A percentile compares a stretch with the other conserved stretches of the same genome.
phyloP scores from a whole-genome alignment of 768 basidiomycete species.

The Trametopsis cervina region DNA sequence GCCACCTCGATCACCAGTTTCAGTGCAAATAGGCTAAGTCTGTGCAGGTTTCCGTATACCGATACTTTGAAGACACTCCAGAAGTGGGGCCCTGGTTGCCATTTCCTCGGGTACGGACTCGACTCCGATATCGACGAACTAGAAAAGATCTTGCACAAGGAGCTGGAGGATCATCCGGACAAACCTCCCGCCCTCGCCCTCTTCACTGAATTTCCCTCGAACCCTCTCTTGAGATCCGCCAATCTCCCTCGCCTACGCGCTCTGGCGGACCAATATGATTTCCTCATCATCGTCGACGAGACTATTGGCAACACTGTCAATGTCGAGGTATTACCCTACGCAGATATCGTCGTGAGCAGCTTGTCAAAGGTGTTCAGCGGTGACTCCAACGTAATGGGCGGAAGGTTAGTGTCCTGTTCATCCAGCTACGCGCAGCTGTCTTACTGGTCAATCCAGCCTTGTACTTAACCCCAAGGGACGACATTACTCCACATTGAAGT shows the following conservation, averaged over 20 bases:
- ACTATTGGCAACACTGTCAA: slow-evolving; percentile 94
- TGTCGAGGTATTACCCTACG: slow-evolving; percentile 80
- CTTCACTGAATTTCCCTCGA: slow-evolving; percentile 93
- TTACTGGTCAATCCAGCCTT: slow-evolving; percentile 48
- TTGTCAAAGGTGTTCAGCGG: slow-evolving; percentile 95
- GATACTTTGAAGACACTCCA: slow-evolving; percentile 91
- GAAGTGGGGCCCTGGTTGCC: slow-evolving; percentile 94
- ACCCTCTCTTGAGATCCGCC: slow-evolving; percentile 85
- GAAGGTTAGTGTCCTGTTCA: slow-evolving; percentile 53
- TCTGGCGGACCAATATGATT: slow-evolving; percentile 84
- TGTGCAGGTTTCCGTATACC: slow-evolving; percentile 80
- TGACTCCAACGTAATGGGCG: slow-evolving; percentile 94
- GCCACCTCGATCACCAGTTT: neutral
- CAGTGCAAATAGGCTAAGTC: neutral
- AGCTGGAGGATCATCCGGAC: slow-evolving; percentile 30
- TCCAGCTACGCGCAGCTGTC: neutral
- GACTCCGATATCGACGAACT: slow-evolving; percentile 71
- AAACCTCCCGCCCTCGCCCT: slow-evolving; percentile 68
- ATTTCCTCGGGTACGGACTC: slow-evolving; percentile 80
- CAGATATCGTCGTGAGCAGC: slow-evolving; percentile 88
- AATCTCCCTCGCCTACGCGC: slow-evolving; percentile 66
- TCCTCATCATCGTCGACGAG: slow-evolving; percentile 87
- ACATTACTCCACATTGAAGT: slow-evolving; percentile 63
- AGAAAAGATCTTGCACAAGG: slow-evolving; percentile 50
- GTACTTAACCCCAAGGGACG: slow-evolving; percentile 77